A percentile compares a stretch with the other conserved stretches of the same genome.
Conservation (phyloP, 73 alveolate species). For the Paramecium bursaria region DNA sequence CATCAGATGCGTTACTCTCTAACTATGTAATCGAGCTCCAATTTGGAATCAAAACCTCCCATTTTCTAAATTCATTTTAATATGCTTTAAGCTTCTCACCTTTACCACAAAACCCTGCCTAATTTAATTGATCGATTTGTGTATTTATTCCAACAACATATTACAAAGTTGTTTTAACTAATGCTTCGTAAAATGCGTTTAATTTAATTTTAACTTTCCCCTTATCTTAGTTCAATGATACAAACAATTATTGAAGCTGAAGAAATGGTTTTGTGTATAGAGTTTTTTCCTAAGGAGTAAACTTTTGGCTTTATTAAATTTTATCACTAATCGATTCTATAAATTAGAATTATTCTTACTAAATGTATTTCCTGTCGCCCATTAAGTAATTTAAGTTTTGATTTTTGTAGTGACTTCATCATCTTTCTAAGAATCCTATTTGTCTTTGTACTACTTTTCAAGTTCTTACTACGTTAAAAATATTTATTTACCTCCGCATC, state of each 20-base stretch:
- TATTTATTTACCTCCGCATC: slow-evolving; percentile 22
- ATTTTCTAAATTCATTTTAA: slow-evolving; percentile 19
- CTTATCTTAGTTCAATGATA: slow-evolving; percentile 16
- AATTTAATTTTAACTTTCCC: slow-evolving; percentile 35
- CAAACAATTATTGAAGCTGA: neutral
- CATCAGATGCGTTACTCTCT: slow-evolving; percentile 24
- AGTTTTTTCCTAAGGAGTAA: neutral
- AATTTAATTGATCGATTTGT: neutral
- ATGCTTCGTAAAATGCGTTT: neutral
- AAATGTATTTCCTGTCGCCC: slow-evolving; percentile 32
- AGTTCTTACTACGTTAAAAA: neutral
- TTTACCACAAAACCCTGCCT: slow-evolving; percentile 51
- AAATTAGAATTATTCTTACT: slow-evolving; percentile 1
- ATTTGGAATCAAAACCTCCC: neutral
- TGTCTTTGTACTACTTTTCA: slow-evolving; percentile 3
- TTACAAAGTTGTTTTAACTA: slow-evolving; percentile 2
- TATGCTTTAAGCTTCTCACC: neutral
- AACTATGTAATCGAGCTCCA: slow-evolving; percentile 28
- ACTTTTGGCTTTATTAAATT: neutral
- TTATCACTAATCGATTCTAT: neutral
- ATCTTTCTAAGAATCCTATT: slow-evolving; percentile 11
- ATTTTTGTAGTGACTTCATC: slow-evolving; percentile 2
- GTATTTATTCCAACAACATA: neutral
- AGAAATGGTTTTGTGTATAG: neutral
- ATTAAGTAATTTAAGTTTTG: neutral